Conservation (phyloP, 371 early-diverging fungal species). For the Rhizopus delemar region DNA sequence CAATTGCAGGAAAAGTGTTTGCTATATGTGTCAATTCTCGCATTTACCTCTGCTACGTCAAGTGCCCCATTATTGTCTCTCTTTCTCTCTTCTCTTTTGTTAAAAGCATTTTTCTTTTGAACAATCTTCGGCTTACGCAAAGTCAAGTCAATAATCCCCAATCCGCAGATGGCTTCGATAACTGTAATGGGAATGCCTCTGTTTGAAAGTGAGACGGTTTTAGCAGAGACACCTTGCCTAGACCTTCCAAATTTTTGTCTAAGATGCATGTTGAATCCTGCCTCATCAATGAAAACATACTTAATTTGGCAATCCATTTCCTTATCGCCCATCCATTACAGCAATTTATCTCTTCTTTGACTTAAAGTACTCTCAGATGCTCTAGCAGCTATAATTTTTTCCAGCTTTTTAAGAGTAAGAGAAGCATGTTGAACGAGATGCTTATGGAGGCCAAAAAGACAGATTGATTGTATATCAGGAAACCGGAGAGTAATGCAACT, state of each 20-base stretch:
- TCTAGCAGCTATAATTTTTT: background rate
- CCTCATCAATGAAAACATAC: conserved; percentile 14
- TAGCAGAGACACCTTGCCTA: background rate
- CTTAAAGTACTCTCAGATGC: background rate
- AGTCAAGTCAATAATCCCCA: too few species aligned
- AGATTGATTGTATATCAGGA: conserved; percentile 2
- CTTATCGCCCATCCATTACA: conserved; percentile 5
- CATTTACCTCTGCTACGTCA: too few species aligned
- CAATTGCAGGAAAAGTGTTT: too few species aligned
- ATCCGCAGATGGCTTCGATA: too few species aligned
- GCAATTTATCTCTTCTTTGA: conserved; percentile 4
- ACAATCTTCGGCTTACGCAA: too few species aligned
- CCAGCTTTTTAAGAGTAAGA: conserved; percentile 5
- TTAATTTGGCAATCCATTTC: conserved; percentile 4
- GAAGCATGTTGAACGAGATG: conserved; percentile 3
- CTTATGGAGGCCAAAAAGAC: background rate
- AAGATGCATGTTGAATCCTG: conserved; percentile 11
- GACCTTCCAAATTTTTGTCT: conserved; percentile 6
- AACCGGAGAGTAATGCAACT: conserved; percentile 7
- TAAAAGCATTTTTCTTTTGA: too few species aligned
- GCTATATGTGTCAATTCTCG: too few species aligned
- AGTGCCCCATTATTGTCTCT: too few species aligned
- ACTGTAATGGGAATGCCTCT: conserved; percentile 2
- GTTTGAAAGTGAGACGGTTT: background rate
- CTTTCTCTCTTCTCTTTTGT: too few species aligned